A percentile compares a stretch with the other conserved stretches of the same genome.
Evolutionary conservation across 2,329 filamentous ascomycete species (phyloP).

Genomic region (Stagonosporopsis rhizophila): DNA sequence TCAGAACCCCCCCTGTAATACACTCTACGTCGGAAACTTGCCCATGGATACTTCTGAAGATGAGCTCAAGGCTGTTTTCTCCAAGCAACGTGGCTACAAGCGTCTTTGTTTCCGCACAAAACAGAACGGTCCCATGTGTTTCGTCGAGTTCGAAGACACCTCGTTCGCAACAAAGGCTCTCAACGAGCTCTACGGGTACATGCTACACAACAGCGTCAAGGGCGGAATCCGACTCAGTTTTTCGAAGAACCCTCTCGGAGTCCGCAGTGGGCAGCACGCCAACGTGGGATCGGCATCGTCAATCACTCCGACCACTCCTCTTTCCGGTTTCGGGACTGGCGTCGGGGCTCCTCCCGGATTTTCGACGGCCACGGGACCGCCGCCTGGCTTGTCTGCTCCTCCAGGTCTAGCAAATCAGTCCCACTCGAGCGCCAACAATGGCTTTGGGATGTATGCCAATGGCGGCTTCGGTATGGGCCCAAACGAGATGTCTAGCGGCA

Average conservation of each 20-base stretch:
- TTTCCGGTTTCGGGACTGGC: constrained; percentile 64
- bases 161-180: constrained; percentile 91
- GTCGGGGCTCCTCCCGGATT: constrained; percentile 65
- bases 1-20: constrained; percentile 97
- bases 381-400: constrained; percentile 79
- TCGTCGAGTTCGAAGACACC: constrained; percentile 96
- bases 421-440: constrained; percentile 40
- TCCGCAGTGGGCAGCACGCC: constrained; percentile 76
- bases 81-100: constrained; percentile 93
- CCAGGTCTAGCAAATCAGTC: constrained; percentile 66
- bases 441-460: constrained; percentile 49
- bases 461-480: constrained; percentile 45
- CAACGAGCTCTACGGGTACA: constrained; percentile 85
- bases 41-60: constrained; percentile 93
- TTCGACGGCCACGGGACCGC: constrained; percentile 74
- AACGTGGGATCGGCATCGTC: constrained; percentile 60
- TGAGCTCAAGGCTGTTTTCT: constrained; percentile 92
- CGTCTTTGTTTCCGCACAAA: constrained; percentile 94
- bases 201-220: constrained; percentile 89
- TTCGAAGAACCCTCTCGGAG: constrained; percentile 95
- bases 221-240: constrained; percentile 95
- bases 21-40: constrained; percentile 95
- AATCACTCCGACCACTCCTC: constrained; percentile 59
- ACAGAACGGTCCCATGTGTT: constrained; percentile 96
- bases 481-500: constrained; percentile 45